Conservation (phyloP, 257 asterid genomes). For the Przewalskia tangutica region DNA sequence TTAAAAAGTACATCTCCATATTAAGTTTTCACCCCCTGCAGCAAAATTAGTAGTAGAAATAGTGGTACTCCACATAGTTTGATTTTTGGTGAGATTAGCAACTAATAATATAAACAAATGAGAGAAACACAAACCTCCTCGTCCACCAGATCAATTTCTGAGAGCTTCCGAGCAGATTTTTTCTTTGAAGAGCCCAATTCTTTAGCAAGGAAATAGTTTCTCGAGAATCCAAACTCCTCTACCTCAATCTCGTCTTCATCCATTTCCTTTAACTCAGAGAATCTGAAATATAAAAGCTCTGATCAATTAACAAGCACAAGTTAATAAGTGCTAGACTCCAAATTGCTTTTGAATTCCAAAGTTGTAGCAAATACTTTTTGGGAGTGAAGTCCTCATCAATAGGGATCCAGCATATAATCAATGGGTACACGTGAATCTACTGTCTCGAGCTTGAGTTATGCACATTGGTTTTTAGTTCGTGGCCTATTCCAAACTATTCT, state of each 20-base stretch:
- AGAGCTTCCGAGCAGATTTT: conserved; percentile 54
- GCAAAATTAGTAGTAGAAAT: no score
- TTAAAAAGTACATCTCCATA: no score
- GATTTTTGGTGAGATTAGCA: no score
- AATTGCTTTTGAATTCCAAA: no score
- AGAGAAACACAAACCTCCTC: conserved; percentile 49
- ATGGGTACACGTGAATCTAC: no score
- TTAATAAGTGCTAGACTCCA: neutral
- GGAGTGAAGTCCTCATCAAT: neutral
- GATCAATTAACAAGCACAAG: neutral
- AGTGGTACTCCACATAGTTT: no score
- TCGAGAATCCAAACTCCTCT: conserved; percentile 83
- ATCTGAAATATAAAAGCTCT: neutral
- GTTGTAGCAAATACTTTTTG: neutral
- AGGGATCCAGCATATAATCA: no score
- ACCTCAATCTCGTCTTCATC: conserved; percentile 57
- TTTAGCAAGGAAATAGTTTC: conserved; percentile 81
- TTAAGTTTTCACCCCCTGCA: no score
- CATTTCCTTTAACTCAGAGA: conserved; percentile 28
- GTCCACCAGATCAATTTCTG: conserved; percentile 58
- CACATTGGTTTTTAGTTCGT: no score
- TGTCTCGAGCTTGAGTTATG: no score
- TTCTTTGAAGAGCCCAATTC: conserved; percentile 61
- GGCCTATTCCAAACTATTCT: neutral
- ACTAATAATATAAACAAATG: no score